A percentile compares a stretch with the other conserved stretches of the same genome.
These are phyloP conservation scores for Yarrowia hollandica DNA, from an alignment of 805 yeast species.

Conservation along the genomic window DNA sequence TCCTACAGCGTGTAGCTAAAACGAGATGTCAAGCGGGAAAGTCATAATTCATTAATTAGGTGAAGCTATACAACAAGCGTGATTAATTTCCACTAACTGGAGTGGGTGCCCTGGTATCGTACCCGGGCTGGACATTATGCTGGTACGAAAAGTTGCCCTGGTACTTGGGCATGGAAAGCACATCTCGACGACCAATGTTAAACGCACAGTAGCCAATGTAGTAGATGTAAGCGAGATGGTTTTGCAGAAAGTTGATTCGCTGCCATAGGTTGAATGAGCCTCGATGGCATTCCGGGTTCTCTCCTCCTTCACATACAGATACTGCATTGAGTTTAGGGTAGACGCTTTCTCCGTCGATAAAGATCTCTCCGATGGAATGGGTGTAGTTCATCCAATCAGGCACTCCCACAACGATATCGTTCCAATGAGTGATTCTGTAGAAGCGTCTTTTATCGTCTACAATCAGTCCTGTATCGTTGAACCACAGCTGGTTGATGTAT, in stretches of 20 bases:
- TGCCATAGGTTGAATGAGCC: slow-evolving; percentile 4
- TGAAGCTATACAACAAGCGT: no score
- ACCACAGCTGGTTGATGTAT: slow-evolving; percentile 12
- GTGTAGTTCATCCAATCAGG: slow-evolving; percentile 18
- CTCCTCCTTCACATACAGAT: slow-evolving; percentile 21
- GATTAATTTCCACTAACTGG: no score
- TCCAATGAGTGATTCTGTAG: slow-evolving; percentile 13
- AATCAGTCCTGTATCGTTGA: background rate
- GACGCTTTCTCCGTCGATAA: background rate
- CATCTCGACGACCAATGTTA: slow-evolving; percentile 2
- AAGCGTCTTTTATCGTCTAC: background rate
- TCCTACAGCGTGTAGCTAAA: no score
- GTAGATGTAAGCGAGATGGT: slow-evolving; percentile 17
- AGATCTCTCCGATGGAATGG: slow-evolving; percentile 12
- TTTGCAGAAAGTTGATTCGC: slow-evolving; percentile 18
- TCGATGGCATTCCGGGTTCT: slow-evolving; percentile 28
- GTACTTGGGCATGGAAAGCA: background rate
- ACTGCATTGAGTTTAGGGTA: background rate
- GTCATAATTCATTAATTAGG: background rate
- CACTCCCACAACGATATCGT: slow-evolving; percentile 6
- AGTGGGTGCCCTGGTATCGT: background rate
- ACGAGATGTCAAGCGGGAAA: background rate
- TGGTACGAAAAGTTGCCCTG: slow-evolving; percentile 11
- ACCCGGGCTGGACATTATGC: background rate
- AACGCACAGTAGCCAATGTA: slow-evolving; percentile 21